Conservation (phyloP, 192 early-diverging fungal genomes). For the Entomortierella chlamydospora region DNA sequence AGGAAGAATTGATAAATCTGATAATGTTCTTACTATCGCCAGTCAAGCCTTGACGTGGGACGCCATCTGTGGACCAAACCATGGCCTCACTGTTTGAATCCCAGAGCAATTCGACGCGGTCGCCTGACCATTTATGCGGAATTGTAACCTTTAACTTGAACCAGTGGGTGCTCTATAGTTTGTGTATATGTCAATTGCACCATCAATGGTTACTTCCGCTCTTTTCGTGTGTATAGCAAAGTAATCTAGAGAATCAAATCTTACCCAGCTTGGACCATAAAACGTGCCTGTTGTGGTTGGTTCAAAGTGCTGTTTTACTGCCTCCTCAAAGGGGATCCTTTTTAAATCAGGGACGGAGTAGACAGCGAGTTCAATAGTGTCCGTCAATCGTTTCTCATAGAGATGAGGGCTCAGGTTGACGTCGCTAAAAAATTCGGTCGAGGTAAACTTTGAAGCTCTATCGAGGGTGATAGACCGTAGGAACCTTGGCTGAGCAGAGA, state of each 20-base stretch:
- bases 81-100: slow-evolving; percentile 90
- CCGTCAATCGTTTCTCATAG: slow-evolving; percentile 59
- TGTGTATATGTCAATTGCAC: too few species aligned
- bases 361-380: slow-evolving; percentile 68
- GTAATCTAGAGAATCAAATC: slow-evolving; percentile 10
- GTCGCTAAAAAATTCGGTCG: slow-evolving; percentile 55
- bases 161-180: slow-evolving; percentile 77
- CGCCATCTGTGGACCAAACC: slow-evolving; percentile 88
- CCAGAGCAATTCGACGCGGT: slow-evolving; percentile 89
- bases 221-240: background rate
- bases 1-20: too few species aligned
- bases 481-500: slow-evolving; percentile 53
- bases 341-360: slow-evolving; percentile 75
- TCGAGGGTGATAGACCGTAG: slow-evolving; percentile 78
- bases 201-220: slow-evolving; percentile 8
- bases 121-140: slow-evolving; percentile 73
- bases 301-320: slow-evolving; percentile 74
- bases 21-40: slow-evolving; percentile 77
- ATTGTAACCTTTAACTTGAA: slow-evolving; percentile 78
- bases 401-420: slow-evolving; percentile 67
- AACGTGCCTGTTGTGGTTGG: slow-evolving; percentile 75
- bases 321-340: slow-evolving; percentile 82
- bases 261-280: slow-evolving; percentile 90
- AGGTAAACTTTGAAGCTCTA: slow-evolving; percentile 79
- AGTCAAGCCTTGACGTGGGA: slow-evolving; percentile 90